phyloP scores from a whole-genome alignment of 23 red algal species.

The Agarophyton chilense region DNA sequence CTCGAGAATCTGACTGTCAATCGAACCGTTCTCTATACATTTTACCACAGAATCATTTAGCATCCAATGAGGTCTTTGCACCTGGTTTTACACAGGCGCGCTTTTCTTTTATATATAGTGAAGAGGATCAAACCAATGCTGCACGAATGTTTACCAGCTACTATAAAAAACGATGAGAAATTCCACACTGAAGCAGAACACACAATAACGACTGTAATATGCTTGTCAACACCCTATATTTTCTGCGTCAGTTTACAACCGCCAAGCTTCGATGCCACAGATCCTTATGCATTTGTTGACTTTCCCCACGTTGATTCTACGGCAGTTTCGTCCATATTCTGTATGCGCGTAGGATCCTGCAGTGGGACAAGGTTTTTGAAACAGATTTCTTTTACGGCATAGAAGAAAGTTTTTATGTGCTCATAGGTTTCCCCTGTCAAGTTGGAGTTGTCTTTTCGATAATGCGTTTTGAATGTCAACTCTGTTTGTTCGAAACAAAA shows the following conservation, averaged over 20 bases:
- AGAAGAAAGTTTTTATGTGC: conserved; percentile 38
- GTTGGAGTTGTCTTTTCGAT: conserved; percentile 15
- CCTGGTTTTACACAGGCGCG: not conserved
- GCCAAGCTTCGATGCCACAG: not conserved
- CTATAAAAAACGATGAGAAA: conserved; percentile 16
- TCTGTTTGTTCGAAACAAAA: not conserved
- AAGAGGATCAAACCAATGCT: not conserved
- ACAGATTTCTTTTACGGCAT: not conserved
- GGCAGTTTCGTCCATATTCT: conserved; percentile 5
- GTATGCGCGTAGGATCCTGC: not conserved
- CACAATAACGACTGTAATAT: conserved; percentile 25
- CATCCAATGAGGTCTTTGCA: not conserved
- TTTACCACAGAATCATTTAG: conserved; percentile 25
- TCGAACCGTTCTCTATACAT: conserved; percentile 17
- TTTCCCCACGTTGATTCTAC: conserved; percentile 11
- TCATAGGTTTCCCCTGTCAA: conserved; percentile 10
- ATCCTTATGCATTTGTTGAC: conserved; percentile 4
- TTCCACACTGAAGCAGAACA: conserved; percentile 1
- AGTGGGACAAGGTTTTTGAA: not conserved
- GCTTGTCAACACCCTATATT: not conserved
- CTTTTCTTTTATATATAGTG: not conserved
- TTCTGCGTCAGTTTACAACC: not conserved
- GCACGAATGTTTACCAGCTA: conserved; percentile 16
- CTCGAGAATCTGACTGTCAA: conserved; percentile 5
- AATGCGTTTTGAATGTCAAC: not conserved